phyloP scores from a whole-genome alignment of 2,329 filamentous ascomycete genomes.

The Xylaria sp. region DNA sequence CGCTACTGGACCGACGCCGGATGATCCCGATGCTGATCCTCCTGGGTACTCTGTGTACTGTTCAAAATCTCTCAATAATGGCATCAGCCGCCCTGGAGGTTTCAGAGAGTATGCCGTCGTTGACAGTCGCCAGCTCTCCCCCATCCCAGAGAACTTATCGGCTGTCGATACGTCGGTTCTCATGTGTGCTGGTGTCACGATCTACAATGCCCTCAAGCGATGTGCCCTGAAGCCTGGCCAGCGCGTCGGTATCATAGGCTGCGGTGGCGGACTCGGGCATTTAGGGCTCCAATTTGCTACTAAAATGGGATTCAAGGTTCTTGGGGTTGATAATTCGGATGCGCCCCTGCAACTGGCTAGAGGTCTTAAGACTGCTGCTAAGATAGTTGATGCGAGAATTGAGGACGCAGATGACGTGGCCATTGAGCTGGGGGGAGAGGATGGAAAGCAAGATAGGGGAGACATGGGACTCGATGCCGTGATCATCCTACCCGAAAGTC shows the following conservation, averaged over 20 bases:
- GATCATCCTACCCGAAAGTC: constrained; percentile 59
- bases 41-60: constrained; percentile 56
- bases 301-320: constrained; percentile 49
- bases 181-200: constrained; percentile 58
- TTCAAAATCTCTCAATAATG: constrained; percentile 41
- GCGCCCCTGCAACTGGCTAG: constrained; percentile 50
- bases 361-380: constrained; percentile 48
- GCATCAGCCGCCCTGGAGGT: constrained; percentile 49
- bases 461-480: constrained; percentile 60
- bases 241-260: constrained; percentile 55
- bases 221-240: constrained; percentile 48
- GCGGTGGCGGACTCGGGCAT: constrained; percentile 49
- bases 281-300: constrained; percentile 47
- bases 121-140: constrained; percentile 52
- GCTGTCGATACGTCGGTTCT: constrained; percentile 54
- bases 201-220: constrained; percentile 55
- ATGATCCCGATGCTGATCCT: constrained; percentile 50
- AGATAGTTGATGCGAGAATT: constrained; percentile 54
- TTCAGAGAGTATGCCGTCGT: constrained; percentile 58
- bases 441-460: constrained; percentile 47
- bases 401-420: constrained; percentile 40
- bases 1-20: constrained; percentile 33
- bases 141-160: constrained; percentile 48
- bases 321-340: constrained; percentile 55
- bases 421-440: constrained; percentile 50